Evolutionary conservation across 148 eudicot species (phyloP), one percentile per base, ranked within the genome.

Genomic region (Spergularia marina): DNA sequence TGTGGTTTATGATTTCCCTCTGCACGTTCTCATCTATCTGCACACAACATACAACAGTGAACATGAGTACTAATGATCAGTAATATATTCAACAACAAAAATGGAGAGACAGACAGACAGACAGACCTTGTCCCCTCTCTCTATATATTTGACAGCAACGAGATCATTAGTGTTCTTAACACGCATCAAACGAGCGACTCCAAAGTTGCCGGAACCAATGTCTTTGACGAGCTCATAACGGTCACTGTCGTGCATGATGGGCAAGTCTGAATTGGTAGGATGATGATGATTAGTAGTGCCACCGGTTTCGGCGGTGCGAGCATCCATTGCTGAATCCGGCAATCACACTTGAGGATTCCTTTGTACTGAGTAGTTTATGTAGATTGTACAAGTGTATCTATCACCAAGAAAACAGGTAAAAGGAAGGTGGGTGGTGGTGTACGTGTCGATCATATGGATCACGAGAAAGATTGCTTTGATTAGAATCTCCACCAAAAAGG

Each of bases 11-110:
- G 70, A 93, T 93, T 81, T 93, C 98, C 58, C 98, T 84, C 74
- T 86, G 89, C 71, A 93, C 98, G 81, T 93, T 93, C 72, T 91
- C 98, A 77, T 93, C 98, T 61, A 93, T 91, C 97, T 93, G 89
- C 77, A 68, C 54, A 71, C 41, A 70, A 2, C 68, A 56, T 16
- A 59, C 4, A 54, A 61, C 55, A 23, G 14, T 34, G 5, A 9
- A 41, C 6, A 4, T 61, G 2, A 5, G 6, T n/a, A 61, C 25
- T 55, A 11, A 51, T 13, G 10, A 16, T 1, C 12, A 20, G 54
- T 23, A 23, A 23, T 30, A 30, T 30, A 30, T 30, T 30, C 36
- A 30, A 30, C 36, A 49, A 34, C 6, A 60, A 1, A 4, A 40
- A 16, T 0, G 41, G 56, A 44, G 13, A 53, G 18, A 53, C n/a